A percentile compares a stretch with the other conserved stretches of the same genome.
phyloP scores from a whole-genome alignment of 108 stramenopile species.

The Cylindrotheca closterium region DNA sequence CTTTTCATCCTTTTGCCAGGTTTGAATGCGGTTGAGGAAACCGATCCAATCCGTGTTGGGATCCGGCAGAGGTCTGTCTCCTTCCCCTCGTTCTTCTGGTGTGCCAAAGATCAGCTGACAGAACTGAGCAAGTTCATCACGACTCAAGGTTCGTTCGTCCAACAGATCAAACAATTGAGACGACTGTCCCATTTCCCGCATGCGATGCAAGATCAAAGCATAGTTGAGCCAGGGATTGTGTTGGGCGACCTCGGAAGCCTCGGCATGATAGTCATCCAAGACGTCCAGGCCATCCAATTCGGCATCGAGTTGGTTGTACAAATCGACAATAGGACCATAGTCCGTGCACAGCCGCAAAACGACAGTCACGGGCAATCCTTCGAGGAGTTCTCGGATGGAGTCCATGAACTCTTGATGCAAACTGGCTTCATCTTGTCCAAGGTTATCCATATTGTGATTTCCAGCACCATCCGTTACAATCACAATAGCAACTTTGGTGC shows the following conservation, averaged over 20 bases:
- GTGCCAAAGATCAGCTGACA: conserved; percentile 59
- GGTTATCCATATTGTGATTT: background rate
- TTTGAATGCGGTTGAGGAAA: conserved; percentile 34
- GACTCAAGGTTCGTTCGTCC: conserved; percentile 62
- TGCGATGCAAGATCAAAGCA: conserved; percentile 57
- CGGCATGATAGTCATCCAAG: conserved; percentile 72
- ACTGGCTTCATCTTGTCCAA: conserved; percentile 3
- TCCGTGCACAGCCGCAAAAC: conserved; percentile 85
- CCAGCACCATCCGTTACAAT: conserved; percentile 16
- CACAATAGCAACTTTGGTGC: conserved; percentile 12
- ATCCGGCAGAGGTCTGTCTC: conserved; percentile 46
- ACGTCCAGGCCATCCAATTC: conserved; percentile 76
- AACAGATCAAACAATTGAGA: conserved; percentile 58
- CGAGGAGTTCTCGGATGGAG: conserved; percentile 42
- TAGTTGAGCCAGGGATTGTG: conserved; percentile 79
- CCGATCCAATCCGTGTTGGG: conserved; percentile 39
- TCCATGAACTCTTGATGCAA: conserved; percentile 27
- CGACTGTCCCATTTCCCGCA: conserved; percentile 68
- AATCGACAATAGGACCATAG: conserved; percentile 53
- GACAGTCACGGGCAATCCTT: conserved; percentile 72
- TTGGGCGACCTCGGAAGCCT: conserved; percentile 66
- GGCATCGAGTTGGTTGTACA: conserved; percentile 75
- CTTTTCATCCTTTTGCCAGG: conserved; percentile 30
- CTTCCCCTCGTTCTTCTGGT: conserved; percentile 1
- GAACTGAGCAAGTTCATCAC: conserved; percentile 50